Base-by-base conservation (phyloP, 1,139 yeast species). In the Zygoascus meyerae region DNA sequence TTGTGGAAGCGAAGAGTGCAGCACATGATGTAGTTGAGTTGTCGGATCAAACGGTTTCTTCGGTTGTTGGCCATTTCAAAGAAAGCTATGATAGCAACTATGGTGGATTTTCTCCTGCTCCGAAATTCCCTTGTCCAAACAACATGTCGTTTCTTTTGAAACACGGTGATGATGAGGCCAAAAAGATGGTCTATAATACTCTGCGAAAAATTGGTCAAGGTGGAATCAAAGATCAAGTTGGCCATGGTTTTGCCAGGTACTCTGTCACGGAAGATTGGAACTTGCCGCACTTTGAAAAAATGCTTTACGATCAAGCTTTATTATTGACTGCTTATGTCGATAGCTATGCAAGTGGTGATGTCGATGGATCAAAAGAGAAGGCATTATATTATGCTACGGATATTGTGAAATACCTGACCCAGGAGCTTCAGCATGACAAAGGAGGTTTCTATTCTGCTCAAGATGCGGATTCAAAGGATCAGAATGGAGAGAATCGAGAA, bases 191-290 rank as follows among this genome's bases (percentile, higher is more conserved):
- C 12, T 42, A 51, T n/a, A 51, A 47, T 39, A 62, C 71, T 1
- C 55, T 69, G 34, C 44, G 49, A 29, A 53, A 55, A 34, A 63
- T 69, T 34, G 64, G 64, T 29, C 47, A 51, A 12, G 67, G 72
- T 10, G 73, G 72, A 1, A 60, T 67, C 14, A 67, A 65, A 45
- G 73, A 69, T 51, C 69, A 64, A 46, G 47, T 69, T 10, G 69
- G 69, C 5, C 52, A 62, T 32, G 73, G 73, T 10, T 65, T 67
- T 47, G 55, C 66, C n/a, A 47, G 69, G 30, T 68, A 67, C 51
- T 65, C 71, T 0, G 66, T 66, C n/a, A 65, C 71, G 5, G 63
- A 60, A 6, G 72, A 69, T 48, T 69, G 72, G 72, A 62, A 61
- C 35, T 51, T 69, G 41, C 73, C 73, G 3, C 69, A 66, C 44